Conservation (phyloP, 139 green algal genomes). For the Dunaliella sp. region DNA sequence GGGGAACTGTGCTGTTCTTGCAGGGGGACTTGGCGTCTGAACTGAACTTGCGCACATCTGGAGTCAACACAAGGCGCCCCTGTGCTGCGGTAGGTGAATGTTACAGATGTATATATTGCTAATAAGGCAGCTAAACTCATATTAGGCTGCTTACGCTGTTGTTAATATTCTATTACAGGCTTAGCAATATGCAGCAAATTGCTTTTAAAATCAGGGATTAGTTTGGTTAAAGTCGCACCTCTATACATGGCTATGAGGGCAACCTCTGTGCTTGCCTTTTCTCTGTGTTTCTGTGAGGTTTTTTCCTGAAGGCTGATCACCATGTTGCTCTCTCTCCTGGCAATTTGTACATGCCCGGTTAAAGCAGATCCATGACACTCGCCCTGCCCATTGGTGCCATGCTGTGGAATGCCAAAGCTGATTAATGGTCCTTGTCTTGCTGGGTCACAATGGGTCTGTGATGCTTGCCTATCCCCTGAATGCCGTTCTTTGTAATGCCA, state of each 20-base stretch:
- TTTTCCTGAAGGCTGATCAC: too few relatives aligned
- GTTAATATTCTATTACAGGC: neutral
- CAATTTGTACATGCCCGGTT: too few relatives aligned
- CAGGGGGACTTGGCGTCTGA: neutral
- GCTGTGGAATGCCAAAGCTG: too few relatives aligned
- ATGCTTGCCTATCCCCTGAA: too few relatives aligned
- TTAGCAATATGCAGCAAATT: neutral
- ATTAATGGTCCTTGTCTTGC: too few relatives aligned
- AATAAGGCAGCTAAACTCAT: neutral
- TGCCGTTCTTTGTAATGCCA: too few relatives aligned
- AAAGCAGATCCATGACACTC: too few relatives aligned
- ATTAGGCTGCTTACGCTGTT: neutral
- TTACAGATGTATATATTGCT: neutral
- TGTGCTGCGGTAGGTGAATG: conserved; percentile 2
- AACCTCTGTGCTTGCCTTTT: neutral
- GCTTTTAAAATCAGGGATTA: neutral
- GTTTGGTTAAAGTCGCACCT: neutral
- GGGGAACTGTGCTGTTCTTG: neutral
- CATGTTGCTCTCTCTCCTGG: too few relatives aligned
- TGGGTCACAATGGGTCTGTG: too few relatives aligned
- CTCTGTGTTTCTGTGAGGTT: too few relatives aligned
- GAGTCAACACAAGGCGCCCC: neutral
- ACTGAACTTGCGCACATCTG: neutral
- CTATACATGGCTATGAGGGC: neutral
- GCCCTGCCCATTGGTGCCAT: too few relatives aligned